Evolutionary conservation across 2,329 filamentous ascomycete species (phyloP).

Genomic region (Arthrocladium fulminans): DNA sequence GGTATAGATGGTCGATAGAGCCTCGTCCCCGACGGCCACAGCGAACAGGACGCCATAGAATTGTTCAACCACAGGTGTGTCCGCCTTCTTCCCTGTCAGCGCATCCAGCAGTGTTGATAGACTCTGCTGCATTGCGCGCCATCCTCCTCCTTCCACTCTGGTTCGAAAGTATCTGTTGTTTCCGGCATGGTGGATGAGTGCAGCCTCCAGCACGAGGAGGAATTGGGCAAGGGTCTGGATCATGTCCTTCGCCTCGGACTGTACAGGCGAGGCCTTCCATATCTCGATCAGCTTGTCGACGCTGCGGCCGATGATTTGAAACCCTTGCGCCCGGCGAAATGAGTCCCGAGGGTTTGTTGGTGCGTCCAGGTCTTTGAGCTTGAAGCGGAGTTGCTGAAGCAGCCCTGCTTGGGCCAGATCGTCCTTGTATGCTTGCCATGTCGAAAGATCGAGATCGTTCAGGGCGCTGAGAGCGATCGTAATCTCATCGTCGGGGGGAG

Average conservation of each 20-base stretch:
- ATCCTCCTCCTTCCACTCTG: conserved; percentile 66
- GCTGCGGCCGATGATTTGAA: conserved; percentile 61
- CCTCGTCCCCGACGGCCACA: conserved; percentile 71
- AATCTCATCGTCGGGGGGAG: conserved; percentile 20
- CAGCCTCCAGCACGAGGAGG: conserved; percentile 58
- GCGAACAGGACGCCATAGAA: conserved; percentile 75
- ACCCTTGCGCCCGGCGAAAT: conserved; percentile 73
- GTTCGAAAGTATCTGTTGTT: conserved; percentile 82
- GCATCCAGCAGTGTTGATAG: conserved; percentile 56
- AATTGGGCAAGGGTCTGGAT: conserved; percentile 55
- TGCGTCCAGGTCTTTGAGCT: conserved; percentile 45
- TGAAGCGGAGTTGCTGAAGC: conserved; percentile 59
- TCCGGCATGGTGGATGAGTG: conserved; percentile 68
- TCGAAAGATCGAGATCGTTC: conserved; percentile 26
- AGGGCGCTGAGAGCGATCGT: conserved; percentile 22
- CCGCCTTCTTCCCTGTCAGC: conserved; percentile 31
- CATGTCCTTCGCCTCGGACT: conserved; percentile 37
- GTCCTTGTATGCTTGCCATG: conserved; percentile 26
- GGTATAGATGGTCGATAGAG: conserved; percentile 56
- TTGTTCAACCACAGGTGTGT: conserved; percentile 55
- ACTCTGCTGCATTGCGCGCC: conserved; percentile 64
- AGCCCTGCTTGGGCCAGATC: conserved; percentile 43
- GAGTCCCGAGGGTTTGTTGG: conserved; percentile 59
- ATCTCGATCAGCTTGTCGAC: conserved; percentile 64
- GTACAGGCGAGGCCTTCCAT: conserved; percentile 43